Conservation (phyloP, 2,329 filamentous ascomycete genomes). For the Neurospora crassa region DNA sequence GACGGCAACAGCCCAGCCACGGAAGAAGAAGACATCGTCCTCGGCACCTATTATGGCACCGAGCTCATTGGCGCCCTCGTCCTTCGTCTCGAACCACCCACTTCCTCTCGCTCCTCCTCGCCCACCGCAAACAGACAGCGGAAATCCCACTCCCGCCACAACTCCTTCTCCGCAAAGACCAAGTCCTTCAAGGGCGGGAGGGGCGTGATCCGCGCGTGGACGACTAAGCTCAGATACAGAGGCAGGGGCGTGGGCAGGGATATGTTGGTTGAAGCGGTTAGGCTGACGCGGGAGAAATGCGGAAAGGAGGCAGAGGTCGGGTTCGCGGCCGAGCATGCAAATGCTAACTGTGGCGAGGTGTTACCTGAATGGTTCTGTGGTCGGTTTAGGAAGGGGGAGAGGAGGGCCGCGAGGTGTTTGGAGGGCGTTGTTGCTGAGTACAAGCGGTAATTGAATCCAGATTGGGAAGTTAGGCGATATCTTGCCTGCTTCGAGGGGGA, state of each 20-base stretch:
- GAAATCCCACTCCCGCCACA: conserved; percentile 24
- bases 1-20: neutral
- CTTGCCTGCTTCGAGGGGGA: too few relatives aligned
- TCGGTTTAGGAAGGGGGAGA: conserved; percentile 49
- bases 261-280: conserved; percentile 64
- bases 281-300: conserved; percentile 55
- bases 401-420: conserved; percentile 43
- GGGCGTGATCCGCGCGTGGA: conserved; percentile 75
- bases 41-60: conserved; percentile 59
- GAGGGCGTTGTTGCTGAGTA: conserved; percentile 40
- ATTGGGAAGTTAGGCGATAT: too few relatives aligned
- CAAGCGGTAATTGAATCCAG: conserved; percentile 22
- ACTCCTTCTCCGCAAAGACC: conserved; percentile 10
- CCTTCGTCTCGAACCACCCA: conserved; percentile 48
- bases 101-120: neutral
- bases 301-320: conserved; percentile 58
- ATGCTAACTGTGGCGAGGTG: conserved; percentile 46
- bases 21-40: conserved; percentile 41
- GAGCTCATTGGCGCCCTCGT: conserved; percentile 64
- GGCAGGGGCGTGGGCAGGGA: conserved; percentile 62
- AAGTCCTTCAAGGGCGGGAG: conserved; percentile 42
- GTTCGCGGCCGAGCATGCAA: conserved; percentile 71
- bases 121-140: conserved; percentile 5
- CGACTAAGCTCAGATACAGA: conserved; percentile 60
- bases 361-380: conserved; percentile 55